Evolutionary conservation across 306 rosid genomes (phyloP), one percentile per base, ranked within the genome.

Genomic region (Trichosanthes cucumerina): DNA sequence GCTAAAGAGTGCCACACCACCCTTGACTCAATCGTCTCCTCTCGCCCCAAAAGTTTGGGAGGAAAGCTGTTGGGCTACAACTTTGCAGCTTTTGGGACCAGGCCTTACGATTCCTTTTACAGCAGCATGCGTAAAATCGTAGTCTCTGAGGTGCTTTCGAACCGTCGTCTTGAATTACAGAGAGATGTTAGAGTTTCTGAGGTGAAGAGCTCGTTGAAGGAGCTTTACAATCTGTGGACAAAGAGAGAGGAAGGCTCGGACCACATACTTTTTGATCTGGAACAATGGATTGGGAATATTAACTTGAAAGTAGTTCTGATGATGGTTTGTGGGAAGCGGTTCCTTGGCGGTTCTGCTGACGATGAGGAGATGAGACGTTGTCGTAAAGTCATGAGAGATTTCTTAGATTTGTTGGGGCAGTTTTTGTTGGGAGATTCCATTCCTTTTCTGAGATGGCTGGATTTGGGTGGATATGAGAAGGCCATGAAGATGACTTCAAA

Each of bases 391-490:
- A 21, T 81, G 33, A 57, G 79, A 31, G 81, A 49, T 14, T 85
- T 82, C 15, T 85, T 88, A 23, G 18, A 79, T 10, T 72, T 80
- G n/a, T 0, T 71, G 0, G 90, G 91, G 23, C 1, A 70, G 46
- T 43, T 69, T 75, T 78, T 83, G 36, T 47, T 84, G 19, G 85
- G 84, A 1, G 93, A 87, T 28, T 77, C 78, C 5, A 64, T 89
- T 28, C 91, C 91, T 0, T 80, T 19, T 43, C 82, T 87, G 9
- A 66, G 83, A 18, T 87, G 88, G 86, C 14, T 87, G 72, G 93
- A 89, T 80, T 59, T 86, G 15, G 91, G 93, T 1, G 93, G 93
- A 23, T 76, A 87, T 31, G 86, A 79, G 50, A 87, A 80, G 81
- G 80, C 75, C 2, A 89, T 87, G 88, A 86, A 65, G 58, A 84